Base-by-base conservation (phyloP, 192 early-diverging fungal species). In the Umbelopsis ramanniana region DNA sequence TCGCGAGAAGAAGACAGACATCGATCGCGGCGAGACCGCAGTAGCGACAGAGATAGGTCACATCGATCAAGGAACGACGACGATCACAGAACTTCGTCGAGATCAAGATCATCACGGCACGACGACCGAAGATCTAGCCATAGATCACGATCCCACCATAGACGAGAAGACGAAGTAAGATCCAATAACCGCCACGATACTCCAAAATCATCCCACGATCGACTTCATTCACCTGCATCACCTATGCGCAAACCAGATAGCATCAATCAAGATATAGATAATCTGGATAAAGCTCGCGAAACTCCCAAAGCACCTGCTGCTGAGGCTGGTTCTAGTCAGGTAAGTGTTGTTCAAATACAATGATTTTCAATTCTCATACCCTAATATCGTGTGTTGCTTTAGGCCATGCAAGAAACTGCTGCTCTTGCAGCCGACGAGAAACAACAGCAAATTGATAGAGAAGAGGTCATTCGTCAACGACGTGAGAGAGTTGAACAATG, bases 401-500 rank as follows among this genome's bases (percentile, higher is more conserved):
- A 63, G 26, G 24, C 26, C 14, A 35, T 37, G 17, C 29, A 63
- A 12, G 57, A 63, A 63, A 63, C 57, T 8, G 57, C 57, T n/a
- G 57, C 46, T 71, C 72, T 57, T 22, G 72, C 26, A 70, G 55
- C 26, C 50, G 63, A 43, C 15, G 66, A 55, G 35, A 75, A 55
- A 17, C 77, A 67, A 53, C 45, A 48, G 74, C 79, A 76, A 29
- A 79, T 76, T 60, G 76, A 86, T 23, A 79, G 81, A 10, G 91
- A 91, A 68, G 90, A 92, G 40, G 91, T 88, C 67, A 76, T 86
- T 45, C 82, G 92, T 45, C 88, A 93, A 74, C 75, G 95, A 54
- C 88, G 88, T 68, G 95, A 96, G 83, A 81, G 92, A 38, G 73
- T 97, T 15, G 89, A 93, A 55, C 87, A 92, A 79, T 98, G 94